phyloP scores from a whole-genome alignment of 2,329 filamentous ascomycete genomes.

The Colletotrichum simmondsii region DNA sequence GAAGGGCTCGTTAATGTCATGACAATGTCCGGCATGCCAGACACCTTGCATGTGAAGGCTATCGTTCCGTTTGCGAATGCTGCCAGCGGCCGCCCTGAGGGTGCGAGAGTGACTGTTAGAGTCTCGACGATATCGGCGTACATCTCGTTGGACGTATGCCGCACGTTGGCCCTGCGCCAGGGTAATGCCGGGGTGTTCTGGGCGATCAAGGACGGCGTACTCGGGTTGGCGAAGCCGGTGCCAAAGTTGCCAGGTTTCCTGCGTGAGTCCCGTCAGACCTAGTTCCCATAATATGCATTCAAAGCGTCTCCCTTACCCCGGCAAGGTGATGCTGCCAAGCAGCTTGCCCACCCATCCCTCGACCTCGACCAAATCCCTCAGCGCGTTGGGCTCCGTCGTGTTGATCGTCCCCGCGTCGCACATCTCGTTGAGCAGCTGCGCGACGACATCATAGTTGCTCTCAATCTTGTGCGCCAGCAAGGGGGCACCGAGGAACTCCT shows the following conservation, averaged over 20 bases:
- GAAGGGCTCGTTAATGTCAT: conserved; percentile 83
- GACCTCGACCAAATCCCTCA: conserved; percentile 91
- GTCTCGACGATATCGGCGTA: conserved; percentile 97
- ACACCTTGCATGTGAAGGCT: conserved; percentile 94
- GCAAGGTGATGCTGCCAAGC: conserved; percentile 86
- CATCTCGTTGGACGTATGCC: conserved; percentile 96
- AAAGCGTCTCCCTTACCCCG: conserved; percentile 64
- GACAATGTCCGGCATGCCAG: conserved; percentile 90
- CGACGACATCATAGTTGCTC: conserved; percentile 90
- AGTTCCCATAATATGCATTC: background rate
- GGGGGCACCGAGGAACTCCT: conserved; percentile 93
- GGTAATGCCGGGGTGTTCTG: conserved; percentile 72
- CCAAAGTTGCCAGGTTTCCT: conserved; percentile 54
- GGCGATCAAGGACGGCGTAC: conserved; percentile 51
- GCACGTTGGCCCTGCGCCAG: conserved; percentile 91
- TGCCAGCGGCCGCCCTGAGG: conserved; percentile 86
- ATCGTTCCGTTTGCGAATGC: conserved; percentile 93
- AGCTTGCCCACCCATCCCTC: conserved; percentile 91
- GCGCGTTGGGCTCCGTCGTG: conserved; percentile 92
- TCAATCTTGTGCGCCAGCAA: conserved; percentile 89
- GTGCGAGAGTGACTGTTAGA: conserved; percentile 86
- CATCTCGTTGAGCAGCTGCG: conserved; percentile 94
- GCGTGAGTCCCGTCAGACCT: conserved; percentile 4
- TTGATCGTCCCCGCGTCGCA: conserved; percentile 91
- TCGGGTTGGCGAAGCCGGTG: conserved; percentile 50